A percentile compares a stretch with the other conserved stretches of the same genome.
These are phyloP conservation scores for Fusarium concolor DNA, from an alignment of 2,329 filamentous ascomycete species.

Conservation along the genomic window DNA sequence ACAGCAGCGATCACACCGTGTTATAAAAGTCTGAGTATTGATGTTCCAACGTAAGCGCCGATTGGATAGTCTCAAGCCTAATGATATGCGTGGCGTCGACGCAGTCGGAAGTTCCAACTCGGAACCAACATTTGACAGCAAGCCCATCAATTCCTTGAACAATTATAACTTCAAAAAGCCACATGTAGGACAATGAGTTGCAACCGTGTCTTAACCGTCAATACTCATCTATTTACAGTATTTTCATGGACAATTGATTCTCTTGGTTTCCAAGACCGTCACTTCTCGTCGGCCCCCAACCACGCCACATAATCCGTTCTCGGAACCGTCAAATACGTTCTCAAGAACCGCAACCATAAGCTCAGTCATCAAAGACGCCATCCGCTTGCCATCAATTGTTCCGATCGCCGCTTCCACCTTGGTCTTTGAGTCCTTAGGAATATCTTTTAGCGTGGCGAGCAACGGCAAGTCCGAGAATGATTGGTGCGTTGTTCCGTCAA, in stretches of 20 bases:
- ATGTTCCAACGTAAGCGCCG: neutral
- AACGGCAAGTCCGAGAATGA: neutral
- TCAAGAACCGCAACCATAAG: neutral
- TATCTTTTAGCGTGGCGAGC: neutral
- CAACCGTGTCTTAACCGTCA: neutral
- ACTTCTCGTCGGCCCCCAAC: neutral
- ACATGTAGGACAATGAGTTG: no score
- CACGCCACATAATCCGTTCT: neutral
- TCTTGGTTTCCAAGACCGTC: neutral
- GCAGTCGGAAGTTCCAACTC: no score
- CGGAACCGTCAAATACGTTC: neutral
- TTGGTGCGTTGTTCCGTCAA: neutral
- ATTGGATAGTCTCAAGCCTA: fast-evolving
- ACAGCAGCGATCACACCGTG: no score
- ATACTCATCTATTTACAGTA: neutral
- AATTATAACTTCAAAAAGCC: no score
- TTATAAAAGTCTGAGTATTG: neutral
- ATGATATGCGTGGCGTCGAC: neutral
- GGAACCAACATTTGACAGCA: neutral
- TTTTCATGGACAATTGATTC: neutral
- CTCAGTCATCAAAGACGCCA: neutral
- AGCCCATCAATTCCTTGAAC: neutral
- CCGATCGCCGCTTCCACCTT: neutral
- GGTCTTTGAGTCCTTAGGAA: neutral
- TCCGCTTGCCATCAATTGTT: neutral